Conservation (phyloP, 2,329 filamentous ascomycete species). For the Botrytis fabae region DNA sequence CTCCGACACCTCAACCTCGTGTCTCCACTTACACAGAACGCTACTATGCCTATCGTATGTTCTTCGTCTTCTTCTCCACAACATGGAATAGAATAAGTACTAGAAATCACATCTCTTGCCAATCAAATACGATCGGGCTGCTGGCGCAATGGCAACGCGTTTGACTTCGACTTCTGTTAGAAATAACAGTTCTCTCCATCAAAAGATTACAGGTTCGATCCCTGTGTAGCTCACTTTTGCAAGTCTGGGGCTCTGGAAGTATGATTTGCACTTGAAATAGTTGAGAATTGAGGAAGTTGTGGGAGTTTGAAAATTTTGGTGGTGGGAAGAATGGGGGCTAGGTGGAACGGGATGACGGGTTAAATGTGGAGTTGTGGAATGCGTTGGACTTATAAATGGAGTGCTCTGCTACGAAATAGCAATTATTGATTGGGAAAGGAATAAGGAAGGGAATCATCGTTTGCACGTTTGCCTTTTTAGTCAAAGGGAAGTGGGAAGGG, state of each 20-base stretch:
- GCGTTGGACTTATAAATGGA: neutral
- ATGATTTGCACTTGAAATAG: neutral
- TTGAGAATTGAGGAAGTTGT: neutral
- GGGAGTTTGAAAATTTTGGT: neutral
- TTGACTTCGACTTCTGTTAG: slow-evolving; percentile 18
- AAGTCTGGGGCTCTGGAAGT: too few relatives aligned
- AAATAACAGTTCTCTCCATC: neutral
- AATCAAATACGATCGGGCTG: neutral
- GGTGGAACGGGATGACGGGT: neutral
- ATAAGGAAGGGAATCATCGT: neutral
- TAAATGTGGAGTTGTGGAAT: neutral
- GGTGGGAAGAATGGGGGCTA: too few relatives aligned
- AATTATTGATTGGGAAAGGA: neutral
- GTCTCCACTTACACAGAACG: neutral
- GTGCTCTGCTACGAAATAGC: neutral
- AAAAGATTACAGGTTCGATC: slow-evolving; percentile 16
- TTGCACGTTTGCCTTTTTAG: neutral
- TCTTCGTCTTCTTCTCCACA: neutral
- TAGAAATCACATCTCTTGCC: rapidly evolving
- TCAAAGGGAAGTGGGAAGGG: neutral
- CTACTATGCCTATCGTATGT: neutral
- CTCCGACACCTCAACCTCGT: neutral
- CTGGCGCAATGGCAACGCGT: slow-evolving; percentile 20
- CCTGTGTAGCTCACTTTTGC: neutral
- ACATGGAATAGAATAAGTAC: neutral